A percentile compares a stretch with the other conserved stretches of the same genome.
Conservation (phyloP, 352 stramenopile species). For the Blastocystis hominis region DNA sequence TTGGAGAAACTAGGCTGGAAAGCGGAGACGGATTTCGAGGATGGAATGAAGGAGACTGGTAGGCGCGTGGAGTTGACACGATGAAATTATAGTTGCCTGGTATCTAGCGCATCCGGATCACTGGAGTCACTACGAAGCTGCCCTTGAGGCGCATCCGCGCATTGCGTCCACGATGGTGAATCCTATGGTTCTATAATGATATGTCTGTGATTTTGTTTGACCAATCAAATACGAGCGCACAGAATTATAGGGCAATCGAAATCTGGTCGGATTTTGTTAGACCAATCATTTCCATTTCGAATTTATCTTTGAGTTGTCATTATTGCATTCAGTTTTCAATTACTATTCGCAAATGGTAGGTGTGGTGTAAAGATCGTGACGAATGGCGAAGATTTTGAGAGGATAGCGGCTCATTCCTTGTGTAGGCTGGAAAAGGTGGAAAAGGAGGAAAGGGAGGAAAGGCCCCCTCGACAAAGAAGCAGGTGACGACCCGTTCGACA, state of each 20-base stretch:
- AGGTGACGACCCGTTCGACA: conserved; percentile 89
- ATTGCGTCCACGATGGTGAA: too few species aligned
- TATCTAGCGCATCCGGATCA: conserved; percentile 58
- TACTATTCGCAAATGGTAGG: not conserved
- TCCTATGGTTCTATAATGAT: too few species aligned
- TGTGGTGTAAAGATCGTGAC: not conserved
- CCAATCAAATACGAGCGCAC: not conserved
- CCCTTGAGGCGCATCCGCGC: conserved; percentile 53
- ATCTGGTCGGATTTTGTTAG: not conserved
- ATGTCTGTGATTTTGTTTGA: not conserved
- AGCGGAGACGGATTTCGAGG: conserved; percentile 79
- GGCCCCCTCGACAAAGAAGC: conserved; percentile 93
- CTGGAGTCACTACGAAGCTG: conserved; percentile 57
- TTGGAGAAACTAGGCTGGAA: conserved; percentile 81
- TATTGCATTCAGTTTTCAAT: not conserved
- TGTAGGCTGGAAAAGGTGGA: conserved; percentile 66
- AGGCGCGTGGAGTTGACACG: not conserved
- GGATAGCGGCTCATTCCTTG: not conserved
- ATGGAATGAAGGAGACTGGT: conserved; percentile 70
- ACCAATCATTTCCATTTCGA: not conserved
- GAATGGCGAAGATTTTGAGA: not conserved
- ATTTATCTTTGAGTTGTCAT: not conserved
- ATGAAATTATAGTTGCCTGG: conserved; percentile 58
- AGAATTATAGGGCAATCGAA: not conserved
- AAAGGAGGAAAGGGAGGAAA: conserved; percentile 93